Evolutionary conservation across 441 rosid species (phyloP), one percentile per base, ranked within the genome.

Genomic region (Eutrema salsugineum): DNA sequence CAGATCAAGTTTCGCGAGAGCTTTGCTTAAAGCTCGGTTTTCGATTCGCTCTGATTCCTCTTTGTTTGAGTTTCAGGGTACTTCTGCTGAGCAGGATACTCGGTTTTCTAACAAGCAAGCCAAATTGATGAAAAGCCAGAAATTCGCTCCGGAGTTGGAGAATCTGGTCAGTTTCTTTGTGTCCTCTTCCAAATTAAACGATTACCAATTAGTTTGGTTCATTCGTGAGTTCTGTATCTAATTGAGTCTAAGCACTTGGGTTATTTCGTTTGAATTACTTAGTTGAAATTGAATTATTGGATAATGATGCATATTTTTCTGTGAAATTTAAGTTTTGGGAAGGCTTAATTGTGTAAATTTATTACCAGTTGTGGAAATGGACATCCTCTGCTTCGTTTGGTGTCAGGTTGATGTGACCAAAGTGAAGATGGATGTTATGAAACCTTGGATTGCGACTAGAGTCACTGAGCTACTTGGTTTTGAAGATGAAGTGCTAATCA

Each of bases 101-200:
- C 86, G 99, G 68, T 95, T 93, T 82, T 95, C 99, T 27, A 93
- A 95, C 90, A 95, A 95, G 87, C 99, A 95, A 78, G 98, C 97
- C 4, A 95, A 91, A 81, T 86, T 95, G 43, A 22, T 93, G 84
- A 95, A 95, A 75, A 85, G 97, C 71, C 98, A 91, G 87, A 95
- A 95, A 84, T 93, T 95, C 47, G 82, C 95, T 57, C 76, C 97
- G 8, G 97, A 95, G 70, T 79, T 93, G 82, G 99, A 95, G 9
- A 85, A 84, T 82, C 86, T 91, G 90, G 99, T 95, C 42, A 47
- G 89, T 76, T 71, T 74, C 11, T 63, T 35, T 4, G 12, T 64
- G 43, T 60, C 4, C 36, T 42, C 30, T 47, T 47, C 14, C 55
- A 28, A 47, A 2, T 46, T 46, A 17, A 8, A 40, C 47, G 10